A percentile compares a stretch with the other conserved stretches of the same genome.
Evolutionary conservation across 768 basidiomycete genomes (phyloP).

Genomic region (Psilocybe cubensis): DNA sequence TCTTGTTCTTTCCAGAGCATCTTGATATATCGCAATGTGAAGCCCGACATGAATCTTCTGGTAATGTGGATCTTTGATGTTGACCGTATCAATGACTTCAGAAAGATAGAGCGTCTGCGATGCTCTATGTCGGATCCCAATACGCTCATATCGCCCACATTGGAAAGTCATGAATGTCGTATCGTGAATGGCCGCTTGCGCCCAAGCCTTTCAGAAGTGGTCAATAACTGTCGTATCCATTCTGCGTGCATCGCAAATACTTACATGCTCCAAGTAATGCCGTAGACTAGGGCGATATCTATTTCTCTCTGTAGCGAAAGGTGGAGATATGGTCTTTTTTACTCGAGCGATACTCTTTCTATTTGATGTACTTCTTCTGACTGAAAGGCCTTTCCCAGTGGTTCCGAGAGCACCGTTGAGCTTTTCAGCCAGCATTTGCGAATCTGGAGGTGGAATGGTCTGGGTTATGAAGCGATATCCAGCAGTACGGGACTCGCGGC

Average conservation of each 20-base stretch:
- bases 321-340: neutral
- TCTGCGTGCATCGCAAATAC: neutral
- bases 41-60: constrained; percentile 16
- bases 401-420: neutral
- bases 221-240: neutral
- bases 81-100: constrained; percentile 6
- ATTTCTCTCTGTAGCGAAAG: neutral
- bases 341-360: neutral
- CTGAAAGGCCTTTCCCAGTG: neutral
- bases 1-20: neutral
- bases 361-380: neutral
- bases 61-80: constrained; percentile 6
- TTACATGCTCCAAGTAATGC: constrained; percentile 1
- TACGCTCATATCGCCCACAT: constrained; percentile 10
- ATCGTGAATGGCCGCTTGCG: neutral
- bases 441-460: neutral
- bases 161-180: constrained; percentile 7
- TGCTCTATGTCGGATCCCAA: constrained; percentile 11
- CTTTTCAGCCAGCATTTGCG: neutral
- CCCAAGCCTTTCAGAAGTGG: constrained; percentile 1
- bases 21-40: constrained; percentile 9
- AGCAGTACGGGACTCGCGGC: neutral
- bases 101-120: constrained; percentile 14
- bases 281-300: neutral
- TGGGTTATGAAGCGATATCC: neutral